Conservation (phyloP, 2,329 filamentous ascomycete genomes). For the Aspergillus awamori region DNA sequence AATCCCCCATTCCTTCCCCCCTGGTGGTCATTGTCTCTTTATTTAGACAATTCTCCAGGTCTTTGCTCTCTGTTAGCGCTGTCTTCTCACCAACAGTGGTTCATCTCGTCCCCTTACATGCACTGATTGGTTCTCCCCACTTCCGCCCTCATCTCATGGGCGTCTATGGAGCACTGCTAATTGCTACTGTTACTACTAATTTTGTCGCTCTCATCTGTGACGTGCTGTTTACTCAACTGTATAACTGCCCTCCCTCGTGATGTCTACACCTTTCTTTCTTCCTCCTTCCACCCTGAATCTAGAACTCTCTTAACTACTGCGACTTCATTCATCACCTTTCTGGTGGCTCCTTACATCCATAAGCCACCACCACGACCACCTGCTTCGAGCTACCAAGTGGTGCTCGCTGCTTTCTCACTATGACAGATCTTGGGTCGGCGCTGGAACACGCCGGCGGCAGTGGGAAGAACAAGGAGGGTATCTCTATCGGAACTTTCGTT, state of each 20-base stretch:
- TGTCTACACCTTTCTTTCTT: not conserved
- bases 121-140: not conserved
- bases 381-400: constrained; percentile 1
- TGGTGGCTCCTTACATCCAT: not conserved
- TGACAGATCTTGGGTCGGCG: constrained; percentile 36
- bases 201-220: not conserved
- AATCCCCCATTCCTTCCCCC: not conserved
- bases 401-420: constrained; percentile 18
- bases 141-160: not conserved
- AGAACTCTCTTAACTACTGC: not conserved
- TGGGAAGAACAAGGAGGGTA: constrained; percentile 40
- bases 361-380: not conserved
- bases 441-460: constrained; percentile 41
- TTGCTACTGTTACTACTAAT: too few species aligned
- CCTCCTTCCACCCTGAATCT: not conserved
- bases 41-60: not conserved
- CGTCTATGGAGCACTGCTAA: not conserved
- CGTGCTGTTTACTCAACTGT: not conserved
- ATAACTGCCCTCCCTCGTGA: not conserved
- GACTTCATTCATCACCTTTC: not conserved
- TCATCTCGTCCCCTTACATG: not conserved
- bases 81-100: not conserved
- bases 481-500: constrained; percentile 57
- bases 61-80: constrained; percentile 4
- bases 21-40: constrained; percentile 4